These are phyloP conservation scores for Psophocarpus tetragonolobus DNA, from an alignment of 306 rosid species.

Conservation along the genomic window DNA sequence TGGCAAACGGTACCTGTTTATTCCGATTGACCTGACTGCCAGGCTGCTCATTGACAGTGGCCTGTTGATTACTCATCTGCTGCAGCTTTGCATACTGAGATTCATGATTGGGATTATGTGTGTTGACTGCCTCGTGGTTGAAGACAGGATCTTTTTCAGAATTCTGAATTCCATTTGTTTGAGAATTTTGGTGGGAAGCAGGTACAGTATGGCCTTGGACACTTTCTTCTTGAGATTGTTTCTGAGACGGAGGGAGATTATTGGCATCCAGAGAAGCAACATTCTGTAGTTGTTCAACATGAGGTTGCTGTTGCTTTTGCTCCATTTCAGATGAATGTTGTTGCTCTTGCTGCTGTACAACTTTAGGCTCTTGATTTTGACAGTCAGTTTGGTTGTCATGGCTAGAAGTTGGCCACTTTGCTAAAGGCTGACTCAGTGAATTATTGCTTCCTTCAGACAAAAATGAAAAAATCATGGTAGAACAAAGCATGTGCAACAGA, in stretches of 20 bases:
- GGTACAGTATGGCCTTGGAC: slow-evolving; percentile 49
- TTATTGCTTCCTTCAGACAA: slow-evolving; percentile 58
- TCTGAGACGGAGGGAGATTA: slow-evolving; percentile 48
- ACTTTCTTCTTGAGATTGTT: slow-evolving; percentile 57
- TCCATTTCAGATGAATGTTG: slow-evolving; percentile 61
- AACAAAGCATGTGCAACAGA: background rate
- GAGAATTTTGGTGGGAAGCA: slow-evolving; percentile 59
- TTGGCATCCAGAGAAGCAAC: slow-evolving; percentile 47
- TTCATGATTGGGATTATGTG: slow-evolving; percentile 53
- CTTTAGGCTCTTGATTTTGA: slow-evolving; percentile 59
- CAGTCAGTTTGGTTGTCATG: slow-evolving; percentile 48
- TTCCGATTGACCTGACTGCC: slow-evolving; percentile 54
- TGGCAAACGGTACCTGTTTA: slow-evolving; percentile 83
- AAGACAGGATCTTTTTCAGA: slow-evolving; percentile 53
- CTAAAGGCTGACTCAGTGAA: slow-evolving; percentile 57
- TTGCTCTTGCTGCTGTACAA: slow-evolving; percentile 52
- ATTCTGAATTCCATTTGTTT: slow-evolving; percentile 44
- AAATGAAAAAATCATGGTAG: slow-evolving; percentile 31
- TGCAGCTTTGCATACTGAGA: slow-evolving; percentile 84
- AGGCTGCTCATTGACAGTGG: slow-evolving; percentile 61
- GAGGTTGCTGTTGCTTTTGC: slow-evolving; percentile 51
- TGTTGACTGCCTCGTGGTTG: slow-evolving; percentile 51
- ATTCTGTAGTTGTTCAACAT: slow-evolving; percentile 50
- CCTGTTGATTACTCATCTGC: slow-evolving; percentile 95
- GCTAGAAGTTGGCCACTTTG: slow-evolving; percentile 44